phyloP scores from a whole-genome alignment of 257 asterid species.

The Solanum sejunctum region DNA sequence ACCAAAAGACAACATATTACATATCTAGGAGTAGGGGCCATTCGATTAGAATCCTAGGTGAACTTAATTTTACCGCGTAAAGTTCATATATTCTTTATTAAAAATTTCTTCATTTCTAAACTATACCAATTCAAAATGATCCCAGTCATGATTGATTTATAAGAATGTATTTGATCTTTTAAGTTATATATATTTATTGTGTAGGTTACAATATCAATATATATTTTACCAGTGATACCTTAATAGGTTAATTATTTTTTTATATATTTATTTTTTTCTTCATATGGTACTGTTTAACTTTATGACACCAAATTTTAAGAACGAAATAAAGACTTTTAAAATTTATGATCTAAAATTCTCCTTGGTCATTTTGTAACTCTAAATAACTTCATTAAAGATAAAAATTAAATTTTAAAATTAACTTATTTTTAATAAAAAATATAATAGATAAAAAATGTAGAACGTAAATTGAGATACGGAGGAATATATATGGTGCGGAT shows the following conservation, averaged over 20 bases:
- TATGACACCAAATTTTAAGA: not conserved
- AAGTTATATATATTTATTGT: not conserved
- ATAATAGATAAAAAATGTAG: not conserved
- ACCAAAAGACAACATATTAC: slow-evolving; percentile 6
- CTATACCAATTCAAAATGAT: not conserved
- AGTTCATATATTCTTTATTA: not conserved
- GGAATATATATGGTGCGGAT: not conserved
- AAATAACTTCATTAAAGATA: not conserved
- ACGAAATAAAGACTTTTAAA: not conserved
- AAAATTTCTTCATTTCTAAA: not conserved
- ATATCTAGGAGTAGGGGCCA: not conserved
- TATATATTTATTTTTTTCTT: not conserved
- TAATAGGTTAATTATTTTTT: not conserved
- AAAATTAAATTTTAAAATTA: not conserved
- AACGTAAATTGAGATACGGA: not conserved
- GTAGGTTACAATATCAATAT: not conserved
- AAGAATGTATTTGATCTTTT: not conserved
- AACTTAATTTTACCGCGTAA: not conserved
- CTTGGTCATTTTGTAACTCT: not conserved
- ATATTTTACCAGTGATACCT: not conserved
- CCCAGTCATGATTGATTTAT: not conserved
- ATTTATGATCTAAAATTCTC: not conserved
- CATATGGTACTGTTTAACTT: not conserved
- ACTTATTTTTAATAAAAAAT: not conserved
- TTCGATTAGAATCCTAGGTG: slow-evolving; percentile 28